Base-by-base conservation (phyloP, 768 basidiomycete genomes). In the Tylopilus felleus region DNA sequence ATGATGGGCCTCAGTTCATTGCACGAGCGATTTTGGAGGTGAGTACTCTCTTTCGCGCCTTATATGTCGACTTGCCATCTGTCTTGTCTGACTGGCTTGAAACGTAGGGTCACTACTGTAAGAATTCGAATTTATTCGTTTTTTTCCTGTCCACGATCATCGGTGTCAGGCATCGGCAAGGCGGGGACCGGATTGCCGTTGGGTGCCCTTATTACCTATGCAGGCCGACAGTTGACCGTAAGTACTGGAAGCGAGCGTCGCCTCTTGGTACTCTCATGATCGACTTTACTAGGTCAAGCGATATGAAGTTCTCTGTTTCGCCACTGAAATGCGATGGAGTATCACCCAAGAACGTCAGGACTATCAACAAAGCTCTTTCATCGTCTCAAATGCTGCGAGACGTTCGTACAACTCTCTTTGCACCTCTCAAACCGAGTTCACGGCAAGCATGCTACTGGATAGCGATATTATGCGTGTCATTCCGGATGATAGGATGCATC, bases 261-360 rank as follows among this genome's bases (percentile, higher is more conserved):
- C 10, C 13, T 33, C 19, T 38, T 31, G 17, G 22, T 39, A 14
- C 1, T 40, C n/a, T 39, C 36, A 36, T 45, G 31, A 44, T 33
- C 22, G 29, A 33, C 14, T 47, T n/a, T 33, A 16, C 28, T 29
- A 68, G 66, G 61, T 63, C 21, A 63, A 60, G 28, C 58, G 42
- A 2, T 68, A 70, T 51, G 68, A 70, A 43, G 60, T 68, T 33
- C 66, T 68, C 40, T 70, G 66, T 43, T 70, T 67, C 19, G 68
- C 68, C 1, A 49, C 27, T 5, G 44, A 51, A 40, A 65, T 68
- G 66, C 57, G 63, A 50, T 68, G 66, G 68, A 51, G 21, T 5
- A 43, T 68, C 12, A 28, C 36, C 5, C 35, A 49, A 38, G 52
- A 42, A n/a, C 47, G 5, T 6, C 47, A 55, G 29, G 1, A 10